Base-by-base conservation (phyloP, 768 basidiomycete genomes). In the Auriculariales sp. region DNA sequence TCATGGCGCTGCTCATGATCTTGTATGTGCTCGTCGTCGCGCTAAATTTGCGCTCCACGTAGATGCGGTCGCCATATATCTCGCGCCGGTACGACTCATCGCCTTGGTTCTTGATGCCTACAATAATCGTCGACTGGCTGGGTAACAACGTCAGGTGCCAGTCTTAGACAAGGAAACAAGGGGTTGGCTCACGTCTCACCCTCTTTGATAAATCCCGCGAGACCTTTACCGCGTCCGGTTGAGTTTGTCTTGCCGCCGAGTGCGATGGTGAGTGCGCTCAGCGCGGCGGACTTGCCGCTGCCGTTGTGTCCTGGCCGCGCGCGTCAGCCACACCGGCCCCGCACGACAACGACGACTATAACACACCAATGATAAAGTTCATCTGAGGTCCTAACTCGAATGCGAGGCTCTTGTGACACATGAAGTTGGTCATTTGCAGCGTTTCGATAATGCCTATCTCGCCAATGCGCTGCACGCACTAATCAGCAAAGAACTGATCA, bases 341-440 rank as follows among this genome's bases (percentile, higher is more conserved):
- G n/a, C 46, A 24, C 12, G 6, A 19, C 9, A 44, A 19, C 11
- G 17, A 7, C 19, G 19, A n/a, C n/a, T n/a, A 49, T 45, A 2
- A 57, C 75, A 33, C 56, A 81, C 90, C 91, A 32, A 94, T 94
- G 56, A 99, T 87, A 60, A 98, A 98, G 66, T 98, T 99, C 60
- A 99, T 87, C 63, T 93, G 89, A 7, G 86, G 83, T 0, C 91
- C 90, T 54, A 98, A 90, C 2, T 75, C 73, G 64, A 95, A 88
- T 1, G 73, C 80, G 39, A 92, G 71, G 64, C 73, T 81, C 61
- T 79, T 74, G 66, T 98, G 93, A 64, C 92, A 95, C 92, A 98
- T 94, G 67, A 98, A 98, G 60, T 97, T 83, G 59, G 79, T 73
- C 77, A 90, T 79, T 59, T 91, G 83, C 35, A 95, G 75, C 29